Percentiles rank a stretch among this genome's conserved stretches.
phyloP scores from a whole-genome alignment of 202 grass and related monocot species.

The Zizania palustris region DNA sequence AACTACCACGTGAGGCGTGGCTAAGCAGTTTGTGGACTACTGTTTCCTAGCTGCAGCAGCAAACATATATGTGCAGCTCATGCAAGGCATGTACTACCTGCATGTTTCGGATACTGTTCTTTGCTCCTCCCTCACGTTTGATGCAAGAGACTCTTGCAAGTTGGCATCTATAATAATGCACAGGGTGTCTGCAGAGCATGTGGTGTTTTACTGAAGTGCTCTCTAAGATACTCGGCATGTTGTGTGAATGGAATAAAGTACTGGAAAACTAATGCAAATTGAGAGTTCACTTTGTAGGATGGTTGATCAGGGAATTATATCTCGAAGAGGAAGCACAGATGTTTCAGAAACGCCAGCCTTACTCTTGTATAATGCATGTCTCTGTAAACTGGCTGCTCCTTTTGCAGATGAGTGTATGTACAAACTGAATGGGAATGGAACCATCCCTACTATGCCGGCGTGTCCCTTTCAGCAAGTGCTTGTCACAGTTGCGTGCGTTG shows the following conservation, averaged over 20 bases:
- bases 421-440: not conserved
- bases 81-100: not conserved
- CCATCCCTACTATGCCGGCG: not conserved
- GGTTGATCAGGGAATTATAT: no score
- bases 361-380: not conserved
- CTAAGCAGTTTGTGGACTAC: not conserved
- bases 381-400: not conserved
- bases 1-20: not conserved
- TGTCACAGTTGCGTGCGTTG: not conserved
- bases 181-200: not conserved
- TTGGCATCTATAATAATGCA: not conserved
- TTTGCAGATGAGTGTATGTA: not conserved
- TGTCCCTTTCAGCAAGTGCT: slow-evolving; percentile 1
- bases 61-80: not conserved
- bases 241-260: not conserved
- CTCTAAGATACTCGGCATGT: not conserved
- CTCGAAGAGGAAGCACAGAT: not conserved
- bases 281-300: not conserved
- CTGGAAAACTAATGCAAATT: not conserved
- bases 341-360: not conserved
- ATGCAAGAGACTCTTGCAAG: not conserved
- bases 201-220: not conserved
- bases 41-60: not conserved
- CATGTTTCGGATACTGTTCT: slow-evolving; percentile 6
- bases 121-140: not conserved